These are phyloP conservation scores for Aspergillus cejpii DNA, from an alignment of 2,329 filamentous ascomycete genomes.

Conservation along the genomic window DNA sequence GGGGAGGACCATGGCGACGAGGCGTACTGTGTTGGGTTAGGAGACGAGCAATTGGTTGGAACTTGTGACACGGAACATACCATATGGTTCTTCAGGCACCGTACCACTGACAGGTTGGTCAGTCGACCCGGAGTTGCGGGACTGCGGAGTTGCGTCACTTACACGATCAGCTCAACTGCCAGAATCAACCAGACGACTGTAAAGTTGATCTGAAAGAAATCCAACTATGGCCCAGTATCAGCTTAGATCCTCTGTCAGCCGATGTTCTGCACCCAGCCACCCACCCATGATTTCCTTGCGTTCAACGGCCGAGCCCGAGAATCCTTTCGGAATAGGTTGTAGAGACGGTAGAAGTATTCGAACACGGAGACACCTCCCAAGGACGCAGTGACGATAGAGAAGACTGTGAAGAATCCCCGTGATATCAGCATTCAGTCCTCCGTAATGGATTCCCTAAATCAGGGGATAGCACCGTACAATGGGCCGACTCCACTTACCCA, in stretches of 20 bases:
- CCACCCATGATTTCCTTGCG: constrained; percentile 40
- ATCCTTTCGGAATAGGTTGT: constrained; percentile 34
- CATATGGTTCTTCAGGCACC: constrained; percentile 35
- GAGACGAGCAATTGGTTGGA: background rate
- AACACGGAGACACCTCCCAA: constrained; percentile 40
- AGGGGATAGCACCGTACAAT: too few species aligned
- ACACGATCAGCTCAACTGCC: constrained; percentile 40
- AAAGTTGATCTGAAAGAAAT: constrained; percentile 44
- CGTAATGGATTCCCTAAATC: too few species aligned
- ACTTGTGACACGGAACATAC: constrained; percentile 22
- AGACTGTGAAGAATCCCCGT: constrained; percentile 24
- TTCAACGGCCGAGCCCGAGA: constrained; percentile 38
- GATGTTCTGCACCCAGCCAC: background rate
- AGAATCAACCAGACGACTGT: constrained; percentile 42
- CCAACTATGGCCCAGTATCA: constrained; percentile 27
- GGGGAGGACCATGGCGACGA: constrained; percentile 41
- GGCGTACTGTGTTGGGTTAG: constrained; percentile 29
- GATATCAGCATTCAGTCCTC: background rate
- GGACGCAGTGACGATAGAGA: constrained; percentile 38
- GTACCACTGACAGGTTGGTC: constrained; percentile 29
- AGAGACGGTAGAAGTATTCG: constrained; percentile 41
- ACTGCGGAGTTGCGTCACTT: constrained; percentile 15
- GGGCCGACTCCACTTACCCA: constrained; percentile 31
- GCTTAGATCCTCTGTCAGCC: background rate
- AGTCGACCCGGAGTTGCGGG: constrained; percentile 11